Base-by-base conservation (phyloP, 2,329 filamentous ascomycete species). In the Hypoxylon sp. region DNA sequence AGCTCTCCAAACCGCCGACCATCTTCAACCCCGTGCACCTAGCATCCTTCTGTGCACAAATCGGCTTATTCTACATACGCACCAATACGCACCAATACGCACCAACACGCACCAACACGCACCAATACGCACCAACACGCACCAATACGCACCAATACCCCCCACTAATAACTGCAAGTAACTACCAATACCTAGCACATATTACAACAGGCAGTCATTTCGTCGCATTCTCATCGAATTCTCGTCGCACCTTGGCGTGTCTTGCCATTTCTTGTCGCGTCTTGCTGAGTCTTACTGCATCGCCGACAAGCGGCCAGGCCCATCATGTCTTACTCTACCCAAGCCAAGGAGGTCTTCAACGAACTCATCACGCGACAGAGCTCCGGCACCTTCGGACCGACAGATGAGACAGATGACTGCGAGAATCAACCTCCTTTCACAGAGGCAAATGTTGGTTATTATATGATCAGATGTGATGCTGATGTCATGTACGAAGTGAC, bases 241-340 rank as follows among this genome's bases (percentile, higher is more conserved):
- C 19, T 46, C 9, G 10, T 46, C 19, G 43, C 36, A 17, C 17
- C 36, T 30, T 30, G 36, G 5, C n/a, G 14, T 6, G 1, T 30
- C 28, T 28, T 28, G 25, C 25, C 25, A 28, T 5, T 5, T 28
- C 25, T 28, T 28, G 25, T 5, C 6, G 25, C 25, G 6, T 28
- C 25, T 30, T 30, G 28, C 28, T 30, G 28, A 6, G 9, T 30
- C 6, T 30, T 30, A 6, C 34, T 17, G 14, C 34, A 5, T 38
- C 34, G 34, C 34, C 34, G 34, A 21, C 17, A 21, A 25, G 11
- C 2, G 2, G 9, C 45, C 21, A 14, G 2, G 3, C 1, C 6
- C 21, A 49, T 13, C 23, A 49, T 49, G 45, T 25, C 45, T n/a
- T 49, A 49, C 13, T 49, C 45, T n/a, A 28, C 11, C 23, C 45